Conservation (phyloP, 371 early-diverging fungal species). For the Syncephalastrum contaminatum region DNA sequence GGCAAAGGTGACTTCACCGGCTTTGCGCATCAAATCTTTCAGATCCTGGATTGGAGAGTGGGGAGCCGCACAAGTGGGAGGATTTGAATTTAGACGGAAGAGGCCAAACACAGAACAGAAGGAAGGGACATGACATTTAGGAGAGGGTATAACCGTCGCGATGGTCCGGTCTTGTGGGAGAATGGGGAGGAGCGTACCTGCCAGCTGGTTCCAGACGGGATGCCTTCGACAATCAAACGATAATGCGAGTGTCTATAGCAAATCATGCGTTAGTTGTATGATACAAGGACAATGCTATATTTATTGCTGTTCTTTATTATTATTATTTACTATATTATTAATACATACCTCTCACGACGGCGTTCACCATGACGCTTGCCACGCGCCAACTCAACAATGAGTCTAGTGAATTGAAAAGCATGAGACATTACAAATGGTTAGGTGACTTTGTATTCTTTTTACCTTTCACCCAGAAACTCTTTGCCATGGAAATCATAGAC, state of each 20-base stretch:
- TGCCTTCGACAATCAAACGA: conserved; percentile 69
- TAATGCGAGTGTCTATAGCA: conserved; percentile 55
- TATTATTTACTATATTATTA: background rate
- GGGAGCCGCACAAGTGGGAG: conserved; percentile 23
- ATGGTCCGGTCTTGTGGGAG: conserved; percentile 5
- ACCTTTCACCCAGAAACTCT: conserved; percentile 77
- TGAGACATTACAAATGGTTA: too few species aligned
- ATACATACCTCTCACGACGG: conserved; percentile 25
- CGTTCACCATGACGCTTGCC: conserved; percentile 58
- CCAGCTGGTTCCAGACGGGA: conserved; percentile 75
- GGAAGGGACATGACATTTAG: conserved; percentile 16
- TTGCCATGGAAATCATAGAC: conserved; percentile 71
- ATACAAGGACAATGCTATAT: background rate
- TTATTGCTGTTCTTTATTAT: too few species aligned
- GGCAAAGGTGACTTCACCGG: conserved; percentile 93
- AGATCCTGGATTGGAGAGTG: conserved; percentile 75
- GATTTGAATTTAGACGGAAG: conserved; percentile 12
- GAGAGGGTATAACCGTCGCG: conserved; percentile 10
- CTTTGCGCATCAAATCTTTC: conserved; percentile 94
- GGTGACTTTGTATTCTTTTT: conserved; percentile 10
- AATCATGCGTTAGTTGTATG: background rate
- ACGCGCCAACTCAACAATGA: conserved; percentile 76
- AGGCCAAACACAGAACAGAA: conserved; percentile 9
- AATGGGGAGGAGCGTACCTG: conserved; percentile 64
- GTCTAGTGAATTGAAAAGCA: conserved; percentile 31